Conservation (phyloP, 192 early-diverging fungal species). For the Bifiguratus adelaidae region DNA sequence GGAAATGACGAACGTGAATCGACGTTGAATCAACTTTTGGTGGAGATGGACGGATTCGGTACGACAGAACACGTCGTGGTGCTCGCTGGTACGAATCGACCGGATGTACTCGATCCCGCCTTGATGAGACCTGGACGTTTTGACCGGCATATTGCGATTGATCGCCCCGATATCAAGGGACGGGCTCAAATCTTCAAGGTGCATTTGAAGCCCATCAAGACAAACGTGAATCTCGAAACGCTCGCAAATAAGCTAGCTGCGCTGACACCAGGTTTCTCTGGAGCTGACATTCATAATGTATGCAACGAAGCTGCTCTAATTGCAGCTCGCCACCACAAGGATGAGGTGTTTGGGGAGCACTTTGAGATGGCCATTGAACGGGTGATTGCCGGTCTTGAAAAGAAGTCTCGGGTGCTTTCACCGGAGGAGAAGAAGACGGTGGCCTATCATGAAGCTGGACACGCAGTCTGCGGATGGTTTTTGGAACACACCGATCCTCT, state of each 20-base stretch:
- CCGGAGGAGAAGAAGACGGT: constrained; percentile 99
- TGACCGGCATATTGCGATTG: constrained; percentile 96
- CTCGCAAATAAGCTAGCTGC: constrained; percentile 85
- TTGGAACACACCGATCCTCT: constrained; percentile 92
- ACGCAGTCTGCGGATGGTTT: constrained; percentile 98
- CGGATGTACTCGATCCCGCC: constrained; percentile 94
- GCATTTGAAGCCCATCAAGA: constrained; percentile 87
- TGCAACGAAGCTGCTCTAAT: constrained; percentile 99
- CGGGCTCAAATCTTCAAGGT: constrained; percentile 95
- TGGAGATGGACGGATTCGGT: constrained; percentile 99
- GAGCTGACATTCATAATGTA: constrained; percentile 96
- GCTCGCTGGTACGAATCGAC: constrained; percentile 94
- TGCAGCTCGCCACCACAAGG: constrained; percentile 78
- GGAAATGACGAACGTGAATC: constrained; percentile 98
- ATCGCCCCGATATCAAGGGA: constrained; percentile 94
- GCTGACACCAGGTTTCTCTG: constrained; percentile 95
- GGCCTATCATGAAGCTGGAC: constrained; percentile 98
- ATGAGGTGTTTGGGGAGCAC: constrained; percentile 71
- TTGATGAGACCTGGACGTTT: constrained; percentile 96
- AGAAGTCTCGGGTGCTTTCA: constrained; percentile 88
- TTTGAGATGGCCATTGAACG: constrained; percentile 98
- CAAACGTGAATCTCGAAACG: constrained; percentile 66
- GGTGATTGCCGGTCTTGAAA: constrained; percentile 96
- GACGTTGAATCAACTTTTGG: constrained; percentile 94
- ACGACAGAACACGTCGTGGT: constrained; percentile 87